Evolutionary conservation across 352 stramenopile species (phyloP), one percentile per base, ranked within the genome.

Genomic region (Paralagenidium karlingii): DNA sequence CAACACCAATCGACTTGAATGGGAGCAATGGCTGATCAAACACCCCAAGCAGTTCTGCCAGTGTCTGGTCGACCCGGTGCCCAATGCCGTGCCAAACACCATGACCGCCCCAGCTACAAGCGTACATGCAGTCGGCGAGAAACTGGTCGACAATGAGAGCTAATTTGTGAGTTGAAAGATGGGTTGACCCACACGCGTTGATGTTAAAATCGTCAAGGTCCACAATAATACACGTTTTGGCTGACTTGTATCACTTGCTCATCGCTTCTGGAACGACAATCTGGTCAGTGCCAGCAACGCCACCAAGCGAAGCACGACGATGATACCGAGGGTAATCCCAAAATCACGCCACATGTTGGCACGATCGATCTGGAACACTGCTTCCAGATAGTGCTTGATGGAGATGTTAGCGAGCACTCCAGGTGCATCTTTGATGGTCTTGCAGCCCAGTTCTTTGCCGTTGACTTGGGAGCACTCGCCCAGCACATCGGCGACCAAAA

Each of bases 341-440:
- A 83, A 54, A 30, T 79, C 69, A 25, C 47, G 39, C 22, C 30
- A 34, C 1, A 68, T 53, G 46, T 85, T 50, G 13, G 67, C 50
- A 41, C 68, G 49, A 40, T 66, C 49, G 27, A 79, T 68, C 8
- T 55, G 57, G 21, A 82, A 89, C 4, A 80, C 55, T 27, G 45
- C 5, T 22, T 76, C 59, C 21, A 84, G 49, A 53, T 84, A 89
- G 36, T 45, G 29, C 41, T 74, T 57, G 40, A 86, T 50, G 11
- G 63, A 51, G 5, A 51, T 44, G 19, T 25, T 29, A 11, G 24
- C n/a, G 33, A 27, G 12, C 3, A 51, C 46, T 21, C 53, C 43
- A 9, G 76, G 76, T 18, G 68, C 67, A 22, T 71, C 55, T 3
- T 37, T 55, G 31, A 89, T 51, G 1, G 53, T 24, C 44, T 78